Base-by-base conservation (phyloP, 164 flowering plant species). In the Vitis rupestris region DNA sequence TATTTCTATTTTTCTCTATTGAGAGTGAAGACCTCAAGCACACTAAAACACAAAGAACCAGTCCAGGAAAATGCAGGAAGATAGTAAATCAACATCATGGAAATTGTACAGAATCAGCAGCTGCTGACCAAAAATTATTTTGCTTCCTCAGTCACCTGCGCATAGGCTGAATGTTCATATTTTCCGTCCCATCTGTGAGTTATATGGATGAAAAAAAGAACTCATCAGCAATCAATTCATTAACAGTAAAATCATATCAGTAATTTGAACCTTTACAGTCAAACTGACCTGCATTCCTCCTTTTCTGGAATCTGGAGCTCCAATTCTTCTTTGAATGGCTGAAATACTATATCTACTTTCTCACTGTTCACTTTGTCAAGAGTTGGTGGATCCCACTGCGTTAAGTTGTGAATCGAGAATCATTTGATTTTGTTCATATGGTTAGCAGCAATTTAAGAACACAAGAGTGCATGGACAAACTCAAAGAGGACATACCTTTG, bases 181-280 rank as follows among this genome's bases (percentile, higher is more conserved):
- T 87, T 92, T 9, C 97, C 95, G 19, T 75, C 78, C 95, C 97
- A 90, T 81, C 97, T 92, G 81, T 31, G 31, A 70, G 30, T 56
- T 14, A 10, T 66, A 63, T 17, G 17, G 47, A 63, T 31, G 9
- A 29, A 50, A n/a, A 10, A 56, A n/a, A 48, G 0, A 11, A 63
- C 3, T 12, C 49, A 19, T 17, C 51, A 37, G 5, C 13, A 15
- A 47, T 15, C 10, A 65, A 48, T 10, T 10, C 13, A 15, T 61
- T 3, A 48, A 50, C 14, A 8, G 50, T 63, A 50, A 59, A 29
- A 12, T 14, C 0, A 29, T 23, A 14, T 59, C 13, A 51, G 8
- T n/a, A 2, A 61, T 12, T 14, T 8, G 51, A 48, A 51, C 31
- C 27, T 53, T n/a, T 8, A 47, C 8, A 27, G 10, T 19, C 6